Conservation (phyloP, 176 grass and related monocot genomes). For the Raddia distichophylla region DNA sequence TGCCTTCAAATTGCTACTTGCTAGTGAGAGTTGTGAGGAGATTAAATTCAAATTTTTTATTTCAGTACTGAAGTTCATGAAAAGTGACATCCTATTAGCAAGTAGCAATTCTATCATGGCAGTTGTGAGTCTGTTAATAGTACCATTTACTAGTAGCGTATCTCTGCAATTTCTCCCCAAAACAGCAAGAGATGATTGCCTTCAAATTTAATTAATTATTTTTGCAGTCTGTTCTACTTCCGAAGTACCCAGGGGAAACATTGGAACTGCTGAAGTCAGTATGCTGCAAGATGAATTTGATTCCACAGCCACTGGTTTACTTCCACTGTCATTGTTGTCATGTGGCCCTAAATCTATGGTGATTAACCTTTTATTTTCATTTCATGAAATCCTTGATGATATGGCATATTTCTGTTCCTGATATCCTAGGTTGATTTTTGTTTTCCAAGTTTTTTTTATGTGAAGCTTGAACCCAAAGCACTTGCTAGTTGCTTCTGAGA, state of each 20-base stretch:
- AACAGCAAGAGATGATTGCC: neutral
- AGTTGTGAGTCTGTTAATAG: too few species aligned
- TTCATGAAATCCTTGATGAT: slow-evolving; percentile 19
- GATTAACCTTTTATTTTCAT: slow-evolving; percentile 35
- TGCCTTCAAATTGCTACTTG: neutral
- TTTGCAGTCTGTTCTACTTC: slow-evolving; percentile 44
- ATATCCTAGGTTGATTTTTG: too few species aligned
- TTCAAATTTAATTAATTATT: slow-evolving; percentile 21
- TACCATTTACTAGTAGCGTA: neutral
- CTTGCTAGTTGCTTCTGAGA: too few species aligned
- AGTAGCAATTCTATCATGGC: too few species aligned
- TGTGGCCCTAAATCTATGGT: slow-evolving; percentile 54
- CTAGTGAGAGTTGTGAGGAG: too few species aligned
- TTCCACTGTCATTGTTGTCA: slow-evolving; percentile 53
- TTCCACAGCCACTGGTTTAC: slow-evolving; percentile 42
- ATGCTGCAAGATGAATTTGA: slow-evolving; percentile 48
- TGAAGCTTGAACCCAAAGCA: too few species aligned
- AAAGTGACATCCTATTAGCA: too few species aligned
- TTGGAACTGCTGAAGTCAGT: slow-evolving; percentile 46
- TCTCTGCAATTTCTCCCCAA: neutral
- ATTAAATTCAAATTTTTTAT: too few species aligned
- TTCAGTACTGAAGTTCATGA: too few species aligned
- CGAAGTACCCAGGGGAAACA: slow-evolving; percentile 39
- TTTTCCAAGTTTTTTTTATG: too few species aligned
- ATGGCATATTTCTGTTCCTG: slow-evolving; percentile 5